Evolutionary conservation across 1,139 yeast species (phyloP).

Genomic region (Kodamaea derodonti): DNA sequence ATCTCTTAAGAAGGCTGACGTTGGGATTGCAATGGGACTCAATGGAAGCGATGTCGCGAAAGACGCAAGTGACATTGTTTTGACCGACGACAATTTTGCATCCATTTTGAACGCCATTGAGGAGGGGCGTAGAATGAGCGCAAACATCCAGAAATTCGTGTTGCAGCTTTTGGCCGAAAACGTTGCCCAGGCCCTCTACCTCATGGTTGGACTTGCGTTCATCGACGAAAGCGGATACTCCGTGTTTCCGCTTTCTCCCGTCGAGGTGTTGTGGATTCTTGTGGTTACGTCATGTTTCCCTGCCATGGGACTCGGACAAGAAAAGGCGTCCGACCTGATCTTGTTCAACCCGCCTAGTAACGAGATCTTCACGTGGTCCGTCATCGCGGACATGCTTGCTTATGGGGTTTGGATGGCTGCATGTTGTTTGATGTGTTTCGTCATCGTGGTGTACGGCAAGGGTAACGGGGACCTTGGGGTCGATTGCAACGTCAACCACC

Average conservation of each 20-base stretch:
- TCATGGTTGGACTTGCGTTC: conserved; percentile 36
- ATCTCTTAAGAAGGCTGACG: conserved; percentile 34
- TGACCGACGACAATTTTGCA: conserved; percentile 49
- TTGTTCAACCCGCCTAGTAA: conserved; percentile 29
- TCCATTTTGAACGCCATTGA: conserved; percentile 50
- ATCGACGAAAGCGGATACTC: conserved; percentile 29
- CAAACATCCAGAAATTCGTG: conserved; percentile 47
- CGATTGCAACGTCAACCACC: conserved; percentile 20
- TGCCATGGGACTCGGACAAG: conserved; percentile 40
- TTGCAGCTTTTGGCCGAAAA: conserved; percentile 47
- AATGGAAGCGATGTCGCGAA: conserved; percentile 57
- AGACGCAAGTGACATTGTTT: conserved; percentile 55
- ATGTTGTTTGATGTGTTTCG: conserved; percentile 29
- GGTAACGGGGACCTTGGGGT: conserved; percentile 31
- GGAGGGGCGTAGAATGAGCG: conserved; percentile 47
- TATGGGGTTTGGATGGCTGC: conserved; percentile 38
- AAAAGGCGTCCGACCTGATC: conserved; percentile 28
- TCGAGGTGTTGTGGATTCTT: conserved; percentile 35
- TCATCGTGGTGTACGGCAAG: conserved; percentile 26
- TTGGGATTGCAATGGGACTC: conserved; percentile 43
- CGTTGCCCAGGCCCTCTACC: conserved; percentile 43
- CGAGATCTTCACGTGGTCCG: conserved; percentile 30
- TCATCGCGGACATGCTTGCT: conserved; percentile 29
- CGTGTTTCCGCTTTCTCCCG: conserved; percentile 35
- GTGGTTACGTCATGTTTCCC: conserved; percentile 38